Evolutionary conservation across 2,329 filamentous ascomycete species (phyloP).

Genomic region (Drechslera avenae): DNA sequence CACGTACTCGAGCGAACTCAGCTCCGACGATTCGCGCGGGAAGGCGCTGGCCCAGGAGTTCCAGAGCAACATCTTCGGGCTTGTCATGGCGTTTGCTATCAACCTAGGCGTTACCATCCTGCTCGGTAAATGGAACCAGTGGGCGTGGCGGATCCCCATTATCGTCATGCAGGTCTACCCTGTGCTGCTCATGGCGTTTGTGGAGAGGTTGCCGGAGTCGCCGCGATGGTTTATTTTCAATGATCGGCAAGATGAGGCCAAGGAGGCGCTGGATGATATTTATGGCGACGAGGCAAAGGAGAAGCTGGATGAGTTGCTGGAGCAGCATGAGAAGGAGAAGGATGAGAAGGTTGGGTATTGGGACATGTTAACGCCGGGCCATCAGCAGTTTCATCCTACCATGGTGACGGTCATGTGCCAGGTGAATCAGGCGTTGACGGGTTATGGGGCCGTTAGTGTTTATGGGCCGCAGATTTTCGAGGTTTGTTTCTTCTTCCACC

Average conservation of each 20-base stretch:
- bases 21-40: slow-evolving; percentile 61
- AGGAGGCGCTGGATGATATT: slow-evolving; percentile 55
- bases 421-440: slow-evolving; percentile 64
- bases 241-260: slow-evolving; percentile 57
- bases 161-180: slow-evolving; percentile 66
- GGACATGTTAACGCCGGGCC: slow-evolving; percentile 62
- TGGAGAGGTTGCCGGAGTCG: slow-evolving; percentile 61
- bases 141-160: slow-evolving; percentile 67
- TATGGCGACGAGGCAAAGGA: slow-evolving; percentile 58
- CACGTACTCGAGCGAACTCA: slow-evolving; percentile 63
- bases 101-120: slow-evolving; percentile 61
- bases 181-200: slow-evolving; percentile 58
- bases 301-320: slow-evolving; percentile 57
- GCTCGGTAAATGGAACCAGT: slow-evolving; percentile 62
- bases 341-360: slow-evolving; percentile 57
- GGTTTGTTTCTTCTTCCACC: slow-evolving; percentile 16
- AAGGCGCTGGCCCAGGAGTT: slow-evolving; percentile 67
- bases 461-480: slow-evolving; percentile 69
- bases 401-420: slow-evolving; percentile 67
- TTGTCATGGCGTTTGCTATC: slow-evolving; percentile 65
- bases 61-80: slow-evolving; percentile 67
- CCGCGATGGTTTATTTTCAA: slow-evolving; percentile 64
- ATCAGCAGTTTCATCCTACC: slow-evolving; percentile 64
- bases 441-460: slow-evolving; percentile 65
- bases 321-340: slow-evolving; percentile 58